Conservation (phyloP, 768 basidiomycete species). For the Paxillus rubicundulus region DNA sequence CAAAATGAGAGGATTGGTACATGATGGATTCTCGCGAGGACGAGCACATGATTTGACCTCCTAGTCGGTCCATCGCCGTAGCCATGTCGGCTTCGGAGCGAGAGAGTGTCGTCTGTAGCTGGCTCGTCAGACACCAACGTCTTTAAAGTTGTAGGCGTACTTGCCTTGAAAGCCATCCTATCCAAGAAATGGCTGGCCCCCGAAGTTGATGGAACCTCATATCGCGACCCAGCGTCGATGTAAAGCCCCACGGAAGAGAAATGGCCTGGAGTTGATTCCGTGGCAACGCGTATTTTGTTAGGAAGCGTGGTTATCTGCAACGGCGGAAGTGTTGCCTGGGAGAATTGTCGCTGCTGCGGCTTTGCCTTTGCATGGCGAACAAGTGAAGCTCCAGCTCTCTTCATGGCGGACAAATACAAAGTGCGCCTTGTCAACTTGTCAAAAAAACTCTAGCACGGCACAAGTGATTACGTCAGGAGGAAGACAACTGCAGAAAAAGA, state of each 20-base stretch:
- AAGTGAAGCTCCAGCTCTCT: conserved; percentile 37
- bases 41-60: conserved; percentile 89
- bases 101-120: conserved; percentile 63
- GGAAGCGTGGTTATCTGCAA: conserved; percentile 80
- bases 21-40: conserved; percentile 92
- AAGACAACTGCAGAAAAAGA: conserved; percentile 11
- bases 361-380: conserved; percentile 34
- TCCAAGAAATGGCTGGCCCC: conserved; percentile 94
- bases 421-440: neutral
- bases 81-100: conserved; percentile 79
- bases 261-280: conserved; percentile 87
- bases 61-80: conserved; percentile 73
- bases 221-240: conserved; percentile 89
- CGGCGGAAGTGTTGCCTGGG: conserved; percentile 32
- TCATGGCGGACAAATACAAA: conserved; percentile 33
- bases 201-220: conserved; percentile 68
- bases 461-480: conserved; percentile 7
- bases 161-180: conserved; percentile 94
- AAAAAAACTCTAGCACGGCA: neutral
- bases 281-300: conserved; percentile 90
- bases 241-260: conserved; percentile 93
- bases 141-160: conserved; percentile 2
- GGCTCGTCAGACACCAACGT: conserved; percentile 3
- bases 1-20: conserved; percentile 97
- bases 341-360: conserved; percentile 24